phyloP scores from a whole-genome alignment of 2,329 filamentous ascomycete genomes.

The Akanthomyces lecanii region DNA sequence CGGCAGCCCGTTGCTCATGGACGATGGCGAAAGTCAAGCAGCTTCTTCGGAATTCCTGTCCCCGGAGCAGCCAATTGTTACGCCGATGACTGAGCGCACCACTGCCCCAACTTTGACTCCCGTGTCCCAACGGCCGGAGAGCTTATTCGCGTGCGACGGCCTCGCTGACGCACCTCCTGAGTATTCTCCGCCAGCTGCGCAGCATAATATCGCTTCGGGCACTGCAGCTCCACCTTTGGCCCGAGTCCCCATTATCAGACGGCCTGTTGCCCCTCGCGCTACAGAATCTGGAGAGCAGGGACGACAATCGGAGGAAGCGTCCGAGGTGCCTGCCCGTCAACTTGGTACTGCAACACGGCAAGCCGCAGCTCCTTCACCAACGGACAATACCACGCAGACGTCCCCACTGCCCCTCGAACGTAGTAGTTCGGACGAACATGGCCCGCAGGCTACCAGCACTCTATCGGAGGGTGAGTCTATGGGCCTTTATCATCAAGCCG shows the following conservation, averaged over 20 bases:
- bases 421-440: neutral
- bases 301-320: neutral
- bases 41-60: conserved; percentile 3
- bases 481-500: conserved; percentile 30
- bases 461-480: conserved; percentile 26
- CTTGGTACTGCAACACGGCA: neutral
- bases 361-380: neutral
- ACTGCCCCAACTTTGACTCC: neutral
- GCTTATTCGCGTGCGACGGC: conserved; percentile 11
- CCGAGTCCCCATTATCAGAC: neutral
- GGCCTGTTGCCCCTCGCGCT: neutral
- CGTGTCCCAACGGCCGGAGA: neutral
- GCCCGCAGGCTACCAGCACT: neutral
- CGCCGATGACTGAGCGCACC: conserved; percentile 11
- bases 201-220: neutral
- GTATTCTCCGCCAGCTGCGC: conserved; percentile 10
- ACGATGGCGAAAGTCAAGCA: conserved; percentile 11
- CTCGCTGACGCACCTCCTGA: conserved; percentile 15
- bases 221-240: neutral
- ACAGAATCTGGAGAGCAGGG: neutral
- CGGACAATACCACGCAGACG: neutral
- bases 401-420: neutral
- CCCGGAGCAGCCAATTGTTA: neutral
- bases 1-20: conserved; percentile 19
- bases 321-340: neutral